Conservation (phyloP, 768 basidiomycete genomes). For the Auriscalpium microsporum region DNA sequence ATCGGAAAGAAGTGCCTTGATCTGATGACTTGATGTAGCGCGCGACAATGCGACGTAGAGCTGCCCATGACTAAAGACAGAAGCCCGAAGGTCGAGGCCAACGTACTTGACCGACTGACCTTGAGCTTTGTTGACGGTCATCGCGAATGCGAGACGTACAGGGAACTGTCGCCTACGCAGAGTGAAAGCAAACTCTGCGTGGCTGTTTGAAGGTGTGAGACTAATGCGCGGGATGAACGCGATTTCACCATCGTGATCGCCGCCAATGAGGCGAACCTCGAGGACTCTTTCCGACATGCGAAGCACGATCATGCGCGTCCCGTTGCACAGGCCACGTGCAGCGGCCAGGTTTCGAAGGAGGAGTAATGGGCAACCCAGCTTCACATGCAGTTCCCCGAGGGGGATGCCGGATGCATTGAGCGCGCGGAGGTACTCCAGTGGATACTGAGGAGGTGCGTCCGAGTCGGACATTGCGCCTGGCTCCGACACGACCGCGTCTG, state of each 20-base stretch:
- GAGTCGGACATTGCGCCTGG: neutral
- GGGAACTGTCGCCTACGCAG: constrained; percentile 33
- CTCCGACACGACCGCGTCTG: constrained; percentile 5
- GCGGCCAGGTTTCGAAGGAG: constrained; percentile 36
- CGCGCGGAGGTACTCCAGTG: constrained; percentile 30
- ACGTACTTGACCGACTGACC: constrained; percentile 37
- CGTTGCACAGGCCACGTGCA: constrained; percentile 27
- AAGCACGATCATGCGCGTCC: constrained; percentile 4
- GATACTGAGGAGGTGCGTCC: constrained; percentile 19
- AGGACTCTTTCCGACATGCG: neutral
- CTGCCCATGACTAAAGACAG: constrained; percentile 34
- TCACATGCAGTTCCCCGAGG: constrained; percentile 23
- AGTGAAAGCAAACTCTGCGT: neutral
- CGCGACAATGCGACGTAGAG: neutral
- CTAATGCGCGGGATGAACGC: neutral
- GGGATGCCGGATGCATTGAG: constrained; percentile 33
- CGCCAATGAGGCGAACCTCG: neutral
- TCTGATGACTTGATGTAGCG: neutral
- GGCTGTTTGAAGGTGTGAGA: neutral
- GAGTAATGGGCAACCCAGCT: constrained; percentile 28
- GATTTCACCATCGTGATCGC: neutral
- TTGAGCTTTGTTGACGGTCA: constrained; percentile 42
- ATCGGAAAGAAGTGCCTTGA: neutral
- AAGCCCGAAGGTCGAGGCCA: constrained; percentile 30
- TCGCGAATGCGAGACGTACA: constrained; percentile 36